Percentiles rank a stretch among this genome's conserved stretches.
These are phyloP conservation scores for Umbelopsis isabellina DNA, from an alignment of 192 early-diverging fungal genomes.

Conservation along the genomic window DNA sequence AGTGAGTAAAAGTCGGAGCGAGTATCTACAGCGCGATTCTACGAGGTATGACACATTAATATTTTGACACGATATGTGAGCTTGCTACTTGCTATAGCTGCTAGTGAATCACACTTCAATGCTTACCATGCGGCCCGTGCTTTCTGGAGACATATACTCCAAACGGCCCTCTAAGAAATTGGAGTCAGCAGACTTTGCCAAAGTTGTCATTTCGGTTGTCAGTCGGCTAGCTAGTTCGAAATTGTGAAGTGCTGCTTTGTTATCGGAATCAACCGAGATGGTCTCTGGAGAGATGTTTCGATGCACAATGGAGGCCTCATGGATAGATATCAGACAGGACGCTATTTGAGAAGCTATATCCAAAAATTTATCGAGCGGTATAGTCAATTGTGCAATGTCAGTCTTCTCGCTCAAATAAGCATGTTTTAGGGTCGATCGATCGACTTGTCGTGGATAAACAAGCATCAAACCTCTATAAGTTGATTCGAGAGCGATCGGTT, in stretches of 20 bases:
- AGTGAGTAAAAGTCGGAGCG: constrained; percentile 44
- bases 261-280: neutral
- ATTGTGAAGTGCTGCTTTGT: neutral
- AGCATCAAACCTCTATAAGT: constrained; percentile 20
- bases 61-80: neutral
- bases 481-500: constrained; percentile 22
- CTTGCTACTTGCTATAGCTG: neutral
- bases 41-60: neutral
- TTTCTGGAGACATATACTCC: constrained; percentile 26
- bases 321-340: neutral
- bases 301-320: constrained; percentile 18
- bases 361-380: constrained; percentile 12
- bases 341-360: constrained; percentile 24
- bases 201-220: constrained; percentile 19
- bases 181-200: neutral
- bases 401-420: neutral
- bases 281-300: constrained; percentile 19
- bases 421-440: neutral
- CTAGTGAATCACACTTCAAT: neutral
- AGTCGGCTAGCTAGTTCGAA: constrained; percentile 24
- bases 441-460: constrained; percentile 6
- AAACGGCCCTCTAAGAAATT: constrained; percentile 20
- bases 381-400: neutral
- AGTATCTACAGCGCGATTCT: constrained; percentile 39
- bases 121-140: constrained; percentile 25